Percentiles rank a stretch among this genome's conserved stretches.
These are phyloP conservation scores for Babesia divergens DNA, from an alignment of 169 alveolate genomes.

Conservation along the genomic window DNA sequence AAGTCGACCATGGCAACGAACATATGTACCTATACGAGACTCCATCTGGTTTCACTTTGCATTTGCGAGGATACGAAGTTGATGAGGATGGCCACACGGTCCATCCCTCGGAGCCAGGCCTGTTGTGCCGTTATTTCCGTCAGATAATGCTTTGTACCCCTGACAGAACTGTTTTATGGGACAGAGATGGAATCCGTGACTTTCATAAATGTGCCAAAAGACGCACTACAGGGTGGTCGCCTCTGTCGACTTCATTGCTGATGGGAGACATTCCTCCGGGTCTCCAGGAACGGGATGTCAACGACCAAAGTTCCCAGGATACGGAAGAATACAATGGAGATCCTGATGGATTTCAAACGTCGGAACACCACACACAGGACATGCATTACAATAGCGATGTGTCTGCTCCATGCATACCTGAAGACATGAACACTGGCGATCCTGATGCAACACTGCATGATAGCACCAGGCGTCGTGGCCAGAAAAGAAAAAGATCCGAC, in stretches of 20 bases:
- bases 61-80: conserved; percentile 22
- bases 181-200: conserved; percentile 16
- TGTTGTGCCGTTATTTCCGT: conserved; percentile 21
- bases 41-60: conserved; percentile 23
- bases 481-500: no score
- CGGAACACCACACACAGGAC: no score
- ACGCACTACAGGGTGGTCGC: not conserved
- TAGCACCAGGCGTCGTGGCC: no score
- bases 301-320: no score
- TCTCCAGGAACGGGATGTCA: no score
- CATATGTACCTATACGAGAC: not conserved
- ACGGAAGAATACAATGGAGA: no score
- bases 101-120: not conserved
- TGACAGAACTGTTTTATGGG: conserved; percentile 33
- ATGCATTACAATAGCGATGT: no score
- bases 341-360: no score
- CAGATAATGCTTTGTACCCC: conserved; percentile 35
- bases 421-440: no score
- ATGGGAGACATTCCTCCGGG: no score
- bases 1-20: not conserved
- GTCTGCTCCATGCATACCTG: no score
- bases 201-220: not conserved
- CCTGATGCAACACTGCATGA: no score
- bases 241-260: not conserved
- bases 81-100: conserved; percentile 5